These are phyloP conservation scores for Neocatenulostroma microsporum DNA, from an alignment of 2,329 filamentous ascomycete genomes.

Conservation along the genomic window DNA sequence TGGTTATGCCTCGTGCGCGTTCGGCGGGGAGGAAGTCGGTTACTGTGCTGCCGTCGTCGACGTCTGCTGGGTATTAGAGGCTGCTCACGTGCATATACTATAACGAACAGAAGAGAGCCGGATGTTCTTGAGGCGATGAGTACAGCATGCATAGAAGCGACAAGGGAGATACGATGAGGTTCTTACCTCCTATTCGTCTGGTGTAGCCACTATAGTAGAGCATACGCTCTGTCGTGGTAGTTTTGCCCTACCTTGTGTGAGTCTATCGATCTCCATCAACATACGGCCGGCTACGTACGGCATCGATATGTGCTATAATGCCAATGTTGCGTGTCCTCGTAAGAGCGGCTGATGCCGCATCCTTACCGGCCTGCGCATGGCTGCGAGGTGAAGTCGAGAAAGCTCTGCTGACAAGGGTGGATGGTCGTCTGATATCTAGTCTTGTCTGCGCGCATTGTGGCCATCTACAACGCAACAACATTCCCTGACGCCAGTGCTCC, in stretches of 20 bases:
- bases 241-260: conserved; percentile 62
- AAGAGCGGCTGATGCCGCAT: conserved; percentile 6
- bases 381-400: conserved; percentile 6
- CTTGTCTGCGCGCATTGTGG: no score
- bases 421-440: no score
- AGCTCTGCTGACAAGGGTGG: conserved; percentile 3
- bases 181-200: conserved; percentile 64
- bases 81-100: no score
- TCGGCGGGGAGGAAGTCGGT: conserved; percentile 96
- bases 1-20: conserved; percentile 86
- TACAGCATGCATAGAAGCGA: not conserved
- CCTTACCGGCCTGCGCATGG: conserved; percentile 5
- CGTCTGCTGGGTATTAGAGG: conserved; percentile 48
- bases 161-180: not conserved
- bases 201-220: conserved; percentile 93
- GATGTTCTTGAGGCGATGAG: no score
- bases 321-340: conserved; percentile 78
- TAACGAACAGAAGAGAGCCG: no score
- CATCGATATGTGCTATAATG: conserved; percentile 98
- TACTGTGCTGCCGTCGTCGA: conserved; percentile 92
- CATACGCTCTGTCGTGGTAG: conserved; percentile 98
- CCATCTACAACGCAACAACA: no score
- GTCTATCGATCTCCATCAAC: no score
- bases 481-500: no score
- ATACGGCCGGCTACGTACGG: no score